Percentiles rank a stretch among this genome's conserved stretches.
Evolutionary conservation across 2,329 filamentous ascomycete genomes (phyloP).

Genomic region (Aaosphaeria pasadenensis): DNA sequence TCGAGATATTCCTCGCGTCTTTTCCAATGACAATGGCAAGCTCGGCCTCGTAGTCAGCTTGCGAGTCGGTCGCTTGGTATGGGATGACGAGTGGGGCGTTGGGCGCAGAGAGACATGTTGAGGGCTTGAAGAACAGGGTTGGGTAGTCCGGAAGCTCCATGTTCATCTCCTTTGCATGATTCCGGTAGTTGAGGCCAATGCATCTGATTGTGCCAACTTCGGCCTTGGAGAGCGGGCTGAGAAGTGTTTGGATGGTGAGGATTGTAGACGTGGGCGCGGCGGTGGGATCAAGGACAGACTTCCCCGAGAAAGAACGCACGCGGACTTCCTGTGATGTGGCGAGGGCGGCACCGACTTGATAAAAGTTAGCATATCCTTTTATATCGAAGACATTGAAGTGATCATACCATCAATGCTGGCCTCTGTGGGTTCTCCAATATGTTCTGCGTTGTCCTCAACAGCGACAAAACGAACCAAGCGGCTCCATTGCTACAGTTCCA

Average conservation of each 20-base stretch:
- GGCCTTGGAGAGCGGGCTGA: constrained; percentile 33
- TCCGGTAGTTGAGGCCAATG: constrained; percentile 42
- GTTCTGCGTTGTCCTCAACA: constrained; percentile 9
- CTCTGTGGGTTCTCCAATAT: constrained; percentile 12
- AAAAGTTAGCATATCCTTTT: background rate
- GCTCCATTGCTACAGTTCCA: constrained; percentile 6
- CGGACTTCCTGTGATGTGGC: constrained; percentile 4
- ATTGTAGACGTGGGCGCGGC: constrained; percentile 5
- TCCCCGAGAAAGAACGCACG: constrained; percentile 9
- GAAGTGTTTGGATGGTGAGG: constrained; percentile 9
- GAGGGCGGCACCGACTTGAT: constrained; percentile 9
- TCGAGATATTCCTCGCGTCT: constrained; percentile 45
- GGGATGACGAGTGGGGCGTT: constrained; percentile 12
- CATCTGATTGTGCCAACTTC: constrained; percentile 45
- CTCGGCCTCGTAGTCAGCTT: constrained; percentile 19
- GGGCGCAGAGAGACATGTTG: constrained; percentile 8
- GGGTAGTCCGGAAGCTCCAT: constrained; percentile 10
- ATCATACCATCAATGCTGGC: constrained; percentile 9
- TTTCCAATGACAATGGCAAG: constrained; percentile 47
- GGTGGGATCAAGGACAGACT: constrained; percentile 4
- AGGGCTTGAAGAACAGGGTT: constrained; percentile 17
- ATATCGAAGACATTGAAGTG: background rate
- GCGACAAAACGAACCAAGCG: constrained; percentile 14
- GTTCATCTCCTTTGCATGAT: constrained; percentile 16
- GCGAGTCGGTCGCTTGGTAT: constrained; percentile 7